Percentiles rank a stretch among this genome's conserved stretches.
These are phyloP conservation scores for Fusarium continuum DNA, from an alignment of 2,329 filamentous ascomycete species.

Conservation along the genomic window DNA sequence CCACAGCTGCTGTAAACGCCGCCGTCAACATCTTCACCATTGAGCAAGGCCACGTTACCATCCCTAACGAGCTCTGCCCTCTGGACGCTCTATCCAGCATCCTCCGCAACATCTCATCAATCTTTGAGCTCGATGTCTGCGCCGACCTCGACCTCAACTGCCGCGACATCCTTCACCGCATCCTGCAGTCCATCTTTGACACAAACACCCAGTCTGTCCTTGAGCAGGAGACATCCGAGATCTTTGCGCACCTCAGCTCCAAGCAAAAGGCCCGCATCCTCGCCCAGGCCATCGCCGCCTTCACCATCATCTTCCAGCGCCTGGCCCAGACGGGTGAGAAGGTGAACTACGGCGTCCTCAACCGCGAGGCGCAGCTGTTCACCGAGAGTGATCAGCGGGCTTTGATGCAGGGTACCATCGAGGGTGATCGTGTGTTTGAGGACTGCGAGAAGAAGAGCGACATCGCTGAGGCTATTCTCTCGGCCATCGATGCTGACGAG, in stretches of 20 bases:
- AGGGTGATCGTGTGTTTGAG: conserved; percentile 40
- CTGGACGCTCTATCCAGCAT: conserved; percentile 38
- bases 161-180: conserved; percentile 39
- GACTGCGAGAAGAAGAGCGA: conserved; percentile 29
- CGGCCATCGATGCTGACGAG: conserved; percentile 42
- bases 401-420: conserved; percentile 40
- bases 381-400: conserved; percentile 42
- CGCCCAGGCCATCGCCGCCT: conserved; percentile 41
- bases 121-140: conserved; percentile 39
- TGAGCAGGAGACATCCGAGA: conserved; percentile 41
- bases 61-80: conserved; percentile 40
- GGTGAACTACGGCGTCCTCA: conserved; percentile 38
- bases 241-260: conserved; percentile 38
- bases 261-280: conserved; percentile 40
- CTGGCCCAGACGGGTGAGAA: conserved; percentile 37
- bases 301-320: conserved; percentile 39
- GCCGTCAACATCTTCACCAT: conserved; percentile 39
- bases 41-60: conserved; percentile 34
- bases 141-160: conserved; percentile 39
- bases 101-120: conserved; percentile 33
- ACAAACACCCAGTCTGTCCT: conserved; percentile 40
- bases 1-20: conserved; percentile 35
- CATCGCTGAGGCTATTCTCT: conserved; percentile 38
- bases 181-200: conserved; percentile 44
- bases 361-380: conserved; percentile 42